phyloP scores from a whole-genome alignment of 345 rosid genomes.

The Citrus trifoliata region DNA sequence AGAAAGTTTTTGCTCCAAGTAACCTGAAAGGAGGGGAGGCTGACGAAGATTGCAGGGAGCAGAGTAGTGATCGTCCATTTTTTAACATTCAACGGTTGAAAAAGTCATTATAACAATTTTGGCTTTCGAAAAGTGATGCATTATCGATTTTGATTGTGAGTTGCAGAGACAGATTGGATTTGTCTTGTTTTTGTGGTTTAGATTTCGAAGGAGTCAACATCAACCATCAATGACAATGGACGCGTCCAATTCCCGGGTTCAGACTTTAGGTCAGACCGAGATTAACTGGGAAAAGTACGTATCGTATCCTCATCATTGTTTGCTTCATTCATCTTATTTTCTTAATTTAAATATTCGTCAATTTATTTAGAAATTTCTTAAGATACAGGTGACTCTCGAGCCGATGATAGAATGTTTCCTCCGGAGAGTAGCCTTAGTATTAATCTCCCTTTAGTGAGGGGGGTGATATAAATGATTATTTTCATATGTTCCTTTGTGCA shows the following conservation, averaged over 20 bases:
- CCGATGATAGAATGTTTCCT: too few relatives aligned
- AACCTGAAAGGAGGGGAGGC: not conserved
- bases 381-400: not conserved
- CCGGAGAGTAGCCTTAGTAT: too few relatives aligned
- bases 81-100: not conserved
- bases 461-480: too few relatives aligned
- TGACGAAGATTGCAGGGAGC: not conserved
- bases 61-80: not conserved
- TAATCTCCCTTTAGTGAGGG: too few relatives aligned
- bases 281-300: conserved; percentile 97
- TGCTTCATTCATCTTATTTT: not conserved
- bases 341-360: not conserved
- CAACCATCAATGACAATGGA: conserved; percentile 43
- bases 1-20: not conserved
- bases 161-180: not conserved
- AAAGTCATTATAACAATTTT: not conserved
- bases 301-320: not conserved
- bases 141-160: not conserved
- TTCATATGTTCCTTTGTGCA: not conserved
- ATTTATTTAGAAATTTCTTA: not conserved
- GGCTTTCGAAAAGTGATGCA: not conserved
- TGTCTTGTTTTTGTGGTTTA: not conserved
- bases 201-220: conserved; percentile 22
- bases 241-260: conserved; percentile 49
- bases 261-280: conserved; percentile 72